A percentile compares a stretch with the other conserved stretches of the same genome.
Conservation (phyloP, 805 yeast genomes). For the Cyberlindnera euphorbiae region DNA sequence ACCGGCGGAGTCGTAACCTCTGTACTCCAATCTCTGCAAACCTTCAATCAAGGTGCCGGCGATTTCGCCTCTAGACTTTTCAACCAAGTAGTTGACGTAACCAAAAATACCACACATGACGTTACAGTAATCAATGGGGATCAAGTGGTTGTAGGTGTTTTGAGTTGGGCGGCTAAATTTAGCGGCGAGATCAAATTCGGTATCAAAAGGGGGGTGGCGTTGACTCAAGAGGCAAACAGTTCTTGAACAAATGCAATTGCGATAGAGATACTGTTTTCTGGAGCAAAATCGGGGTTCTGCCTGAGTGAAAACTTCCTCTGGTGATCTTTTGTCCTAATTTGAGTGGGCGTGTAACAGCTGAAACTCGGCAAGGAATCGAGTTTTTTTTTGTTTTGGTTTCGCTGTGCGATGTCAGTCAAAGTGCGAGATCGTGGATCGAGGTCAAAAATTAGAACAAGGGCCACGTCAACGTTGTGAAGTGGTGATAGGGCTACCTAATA, state of each 20-base stretch:
- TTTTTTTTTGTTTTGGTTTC: slow-evolving; percentile 8
- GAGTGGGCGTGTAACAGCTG: too few relatives aligned
- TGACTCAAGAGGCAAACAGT: background rate
- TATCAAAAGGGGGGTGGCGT: too few relatives aligned
- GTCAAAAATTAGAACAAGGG: background rate
- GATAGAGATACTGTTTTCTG: too few relatives aligned
- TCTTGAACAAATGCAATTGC: too few relatives aligned
- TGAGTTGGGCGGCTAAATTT: slow-evolving; percentile 3
- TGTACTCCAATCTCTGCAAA: slow-evolving; percentile 82
- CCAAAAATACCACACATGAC: slow-evolving; percentile 94
- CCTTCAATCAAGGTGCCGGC: slow-evolving; percentile 86
- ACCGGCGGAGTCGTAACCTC: slow-evolving; percentile 98
- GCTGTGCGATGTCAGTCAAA: slow-evolving; percentile 2
- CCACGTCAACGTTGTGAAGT: too few relatives aligned
- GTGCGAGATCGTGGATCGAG: background rate
- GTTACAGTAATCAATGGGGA: background rate
- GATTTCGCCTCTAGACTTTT: slow-evolving; percentile 88
- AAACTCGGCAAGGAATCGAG: background rate
- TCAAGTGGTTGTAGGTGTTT: background rate
- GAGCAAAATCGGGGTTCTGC: too few relatives aligned
- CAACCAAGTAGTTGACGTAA: slow-evolving; percentile 91
- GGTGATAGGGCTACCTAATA: too few relatives aligned
- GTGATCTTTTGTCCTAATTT: too few relatives aligned
- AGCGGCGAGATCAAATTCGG: too few relatives aligned
- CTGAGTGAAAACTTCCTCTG: too few relatives aligned